phyloP scores from a whole-genome alignment of 768 basidiomycete genomes.

The Lactifluus echinatus region DNA sequence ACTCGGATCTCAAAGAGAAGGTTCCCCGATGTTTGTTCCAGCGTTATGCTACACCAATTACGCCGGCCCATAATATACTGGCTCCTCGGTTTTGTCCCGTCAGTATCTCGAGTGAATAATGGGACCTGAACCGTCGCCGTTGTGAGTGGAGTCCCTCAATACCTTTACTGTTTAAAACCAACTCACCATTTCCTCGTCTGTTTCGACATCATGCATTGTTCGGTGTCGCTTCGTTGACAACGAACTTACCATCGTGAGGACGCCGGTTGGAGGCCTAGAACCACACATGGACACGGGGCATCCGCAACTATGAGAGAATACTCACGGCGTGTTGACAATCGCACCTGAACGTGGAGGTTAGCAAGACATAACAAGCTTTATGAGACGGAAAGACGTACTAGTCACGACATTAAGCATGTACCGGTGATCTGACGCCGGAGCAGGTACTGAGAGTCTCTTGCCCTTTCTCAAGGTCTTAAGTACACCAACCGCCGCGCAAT shows the following conservation, averaged over 20 bases:
- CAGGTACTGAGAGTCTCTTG: constrained; percentile 40
- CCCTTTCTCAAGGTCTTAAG: constrained; percentile 55
- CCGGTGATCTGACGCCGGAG: constrained; percentile 56
- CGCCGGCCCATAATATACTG: constrained; percentile 81
- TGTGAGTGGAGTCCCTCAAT: neutral
- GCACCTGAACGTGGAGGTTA: constrained; percentile 42
- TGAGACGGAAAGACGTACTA: constrained; percentile 41
- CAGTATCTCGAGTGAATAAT: constrained; percentile 66
- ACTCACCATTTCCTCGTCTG: constrained; percentile 80
- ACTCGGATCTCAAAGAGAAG: constrained; percentile 78
- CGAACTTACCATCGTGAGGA: constrained; percentile 72
- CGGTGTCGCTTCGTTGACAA: constrained; percentile 77
- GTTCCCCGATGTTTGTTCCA: constrained; percentile 49
- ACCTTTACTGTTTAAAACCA: no score
- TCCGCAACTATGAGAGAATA: constrained; percentile 1
- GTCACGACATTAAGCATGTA: constrained; percentile 90
- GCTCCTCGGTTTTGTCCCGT: constrained; percentile 66
- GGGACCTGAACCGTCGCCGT: constrained; percentile 44
- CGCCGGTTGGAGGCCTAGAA: constrained; percentile 51
- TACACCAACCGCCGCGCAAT: constrained; percentile 77
- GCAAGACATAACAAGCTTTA: neutral
- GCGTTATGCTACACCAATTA: constrained; percentile 76
- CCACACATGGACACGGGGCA: neutral
- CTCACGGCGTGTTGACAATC: constrained; percentile 93
- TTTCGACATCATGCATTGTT: constrained; percentile 72